A percentile compares a stretch with the other conserved stretches of the same genome.
phyloP scores from a whole-genome alignment of 257 asterid genomes.

The Solanum ossicruentum region DNA sequence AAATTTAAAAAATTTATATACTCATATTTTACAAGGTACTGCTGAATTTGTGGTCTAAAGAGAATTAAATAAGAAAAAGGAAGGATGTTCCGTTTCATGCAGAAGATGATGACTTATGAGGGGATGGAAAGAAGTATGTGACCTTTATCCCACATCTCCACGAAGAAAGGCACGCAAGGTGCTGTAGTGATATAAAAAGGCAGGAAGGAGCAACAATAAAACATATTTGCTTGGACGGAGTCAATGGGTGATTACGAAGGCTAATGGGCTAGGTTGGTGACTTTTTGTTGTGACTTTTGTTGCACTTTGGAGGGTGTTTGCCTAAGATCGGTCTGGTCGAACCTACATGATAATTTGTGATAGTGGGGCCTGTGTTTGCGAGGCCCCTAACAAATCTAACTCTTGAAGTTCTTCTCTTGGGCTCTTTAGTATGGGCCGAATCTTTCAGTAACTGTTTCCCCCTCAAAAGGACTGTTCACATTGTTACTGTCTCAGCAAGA shows the following conservation, averaged over 20 bases:
- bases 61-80: background rate
- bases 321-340: too few relatives aligned
- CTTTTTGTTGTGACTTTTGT: background rate
- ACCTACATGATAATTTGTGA: background rate
- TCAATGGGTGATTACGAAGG: constrained; percentile 18
- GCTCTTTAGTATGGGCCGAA: too few relatives aligned
- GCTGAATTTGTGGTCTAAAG: background rate
- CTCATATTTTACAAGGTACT: background rate
- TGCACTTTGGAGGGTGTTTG: background rate
- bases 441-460: too few relatives aligned
- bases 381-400: background rate
- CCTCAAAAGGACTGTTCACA: too few relatives aligned
- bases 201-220: rapidly evolving
- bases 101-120: background rate
- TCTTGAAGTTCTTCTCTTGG: rapidly evolving
- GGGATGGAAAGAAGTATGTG: background rate
- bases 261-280: constrained; percentile 7
- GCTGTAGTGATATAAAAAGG: background rate
- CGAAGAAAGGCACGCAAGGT: background rate
- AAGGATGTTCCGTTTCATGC: background rate
- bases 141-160: background rate
- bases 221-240: constrained; percentile 20
- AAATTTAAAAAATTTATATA: background rate
- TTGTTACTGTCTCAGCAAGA: too few relatives aligned
- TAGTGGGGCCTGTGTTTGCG: background rate